Base-by-base conservation (phyloP, 495 filamentous ascomycete species). In the Aspergillus biplanus region DNA sequence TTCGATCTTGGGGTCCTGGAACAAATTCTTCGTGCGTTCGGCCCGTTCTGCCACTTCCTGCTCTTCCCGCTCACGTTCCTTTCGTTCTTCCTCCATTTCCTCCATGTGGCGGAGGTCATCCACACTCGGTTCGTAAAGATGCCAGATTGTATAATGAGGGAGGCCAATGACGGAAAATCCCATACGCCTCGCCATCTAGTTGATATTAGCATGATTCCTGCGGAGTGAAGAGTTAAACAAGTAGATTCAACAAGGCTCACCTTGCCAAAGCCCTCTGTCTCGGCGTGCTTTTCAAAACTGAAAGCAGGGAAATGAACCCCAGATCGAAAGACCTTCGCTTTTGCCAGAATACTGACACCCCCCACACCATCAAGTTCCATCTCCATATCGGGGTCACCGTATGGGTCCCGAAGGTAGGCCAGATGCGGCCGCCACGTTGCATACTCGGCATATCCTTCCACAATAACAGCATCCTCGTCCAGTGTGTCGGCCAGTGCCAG, bases 321-420 rank as follows among this genome's bases (percentile, higher is more conserved):
- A 47, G 90, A 87, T 65, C 95, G 86, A 80, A 98, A 99, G 2
- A 99, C 95, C 55, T 85, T 89, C 0, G 95, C 95, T 78, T 98
- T 99, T 6, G 95, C 93, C 66, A 99, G 82, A 69, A 99, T 99
- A 77, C 92, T 96, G 63, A 99, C 95, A 69, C 95, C 95, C 52
- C 95, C 95, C 16, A 99, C 92, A 57, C 95, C 95, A 69, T 99
- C 95, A 66, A 99, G 92, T 67, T 99, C 96, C 95, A 99, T 97
- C 74, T 99, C 96, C 89, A 98, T 96, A 74, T 99, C 96, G 3
- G 93, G 93, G 67, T 99, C 94, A 37, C 96, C 96, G 68, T 97
- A 98, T 3, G 96, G 96, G 72, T 99, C 96, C 15, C 96, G 88
- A 2, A 99, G 85, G 72, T 99, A 99, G 42, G 96, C 96, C 57